phyloP scores from a whole-genome alignment of 371 early-diverging fungal genomes.

The Mucor lusitanicus region DNA sequence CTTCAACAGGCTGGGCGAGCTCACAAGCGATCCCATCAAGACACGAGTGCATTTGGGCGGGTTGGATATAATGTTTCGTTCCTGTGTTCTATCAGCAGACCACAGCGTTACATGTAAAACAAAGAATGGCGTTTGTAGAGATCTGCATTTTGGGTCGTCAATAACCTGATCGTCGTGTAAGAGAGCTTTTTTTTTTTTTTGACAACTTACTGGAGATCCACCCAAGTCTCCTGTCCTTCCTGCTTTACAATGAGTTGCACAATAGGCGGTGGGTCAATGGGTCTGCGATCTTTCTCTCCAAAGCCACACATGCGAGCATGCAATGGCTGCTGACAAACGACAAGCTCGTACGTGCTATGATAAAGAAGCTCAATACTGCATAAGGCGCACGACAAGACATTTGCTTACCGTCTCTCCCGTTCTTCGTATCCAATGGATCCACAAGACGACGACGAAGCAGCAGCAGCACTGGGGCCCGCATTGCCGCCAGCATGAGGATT shows the following conservation, averaged over 20 bases:
- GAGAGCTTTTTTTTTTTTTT: background rate
- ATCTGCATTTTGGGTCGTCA: conserved; percentile 26
- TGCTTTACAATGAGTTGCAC: conserved; percentile 59
- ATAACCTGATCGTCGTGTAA: background rate
- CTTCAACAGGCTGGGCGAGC: conserved; percentile 76
- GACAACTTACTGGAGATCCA: conserved; percentile 53
- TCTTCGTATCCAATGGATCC: background rate
- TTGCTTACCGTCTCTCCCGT: background rate
- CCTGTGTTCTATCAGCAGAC: conserved; percentile 67
- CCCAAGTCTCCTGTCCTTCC: conserved; percentile 39
- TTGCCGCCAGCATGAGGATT: background rate
- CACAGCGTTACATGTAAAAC: conserved; percentile 78
- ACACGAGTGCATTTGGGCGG: conserved; percentile 70
- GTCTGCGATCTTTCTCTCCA: conserved; percentile 78
- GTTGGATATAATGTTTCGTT: conserved; percentile 58
- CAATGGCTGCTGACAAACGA: conserved; percentile 75
- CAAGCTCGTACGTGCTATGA: conserved; percentile 51
- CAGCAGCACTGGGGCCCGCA: background rate
- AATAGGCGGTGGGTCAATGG: conserved; percentile 73
- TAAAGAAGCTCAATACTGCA: background rate
- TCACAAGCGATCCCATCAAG: conserved; percentile 80
- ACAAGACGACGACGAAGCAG: background rate
- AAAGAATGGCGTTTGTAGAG: conserved; percentile 64
- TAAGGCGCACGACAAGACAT: background rate
- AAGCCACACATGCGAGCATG: conserved; percentile 86